A percentile compares a stretch with the other conserved stretches of the same genome.
phyloP scores from a whole-genome alignment of 192 early-diverging fungal species.

The Diversispora epigaea region DNA sequence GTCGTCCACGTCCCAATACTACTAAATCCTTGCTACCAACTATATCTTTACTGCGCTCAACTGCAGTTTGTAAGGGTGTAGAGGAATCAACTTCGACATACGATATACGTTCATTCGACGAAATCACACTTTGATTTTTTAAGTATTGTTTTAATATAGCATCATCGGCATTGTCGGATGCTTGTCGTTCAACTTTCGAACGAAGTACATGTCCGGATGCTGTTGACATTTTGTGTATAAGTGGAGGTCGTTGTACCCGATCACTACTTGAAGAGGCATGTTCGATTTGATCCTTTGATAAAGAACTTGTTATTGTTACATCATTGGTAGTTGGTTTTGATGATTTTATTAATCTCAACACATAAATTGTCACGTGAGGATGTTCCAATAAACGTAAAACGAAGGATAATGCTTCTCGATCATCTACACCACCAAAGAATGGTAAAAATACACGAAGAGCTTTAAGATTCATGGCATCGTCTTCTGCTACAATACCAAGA shows the following conservation, averaged over 20 bases:
- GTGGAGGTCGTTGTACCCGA: not conserved
- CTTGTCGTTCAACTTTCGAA: slow-evolving; percentile 21
- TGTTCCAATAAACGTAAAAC: slow-evolving; percentile 50
- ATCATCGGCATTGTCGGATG: slow-evolving; percentile 7
- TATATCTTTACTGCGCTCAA: slow-evolving; percentile 37
- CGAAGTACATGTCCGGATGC: slow-evolving; percentile 1
- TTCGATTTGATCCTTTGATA: not conserved
- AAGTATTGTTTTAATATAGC: slow-evolving; percentile 4
- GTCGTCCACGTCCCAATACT: slow-evolving; percentile 44
- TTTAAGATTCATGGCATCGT: slow-evolving; percentile 35
- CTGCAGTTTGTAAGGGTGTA: slow-evolving; percentile 43
- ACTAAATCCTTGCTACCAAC: slow-evolving; percentile 51
- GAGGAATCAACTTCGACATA: slow-evolving; percentile 34
- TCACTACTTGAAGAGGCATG: not conserved
- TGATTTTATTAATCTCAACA: slow-evolving; percentile 47
- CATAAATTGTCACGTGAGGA: slow-evolving; percentile 42
- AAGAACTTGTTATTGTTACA: not conserved
- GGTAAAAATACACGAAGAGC: slow-evolving; percentile 56
- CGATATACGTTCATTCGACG: slow-evolving; percentile 35
- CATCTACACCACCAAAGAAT: slow-evolving; percentile 73
- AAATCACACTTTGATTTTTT: slow-evolving; percentile 8
- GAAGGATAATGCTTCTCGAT: slow-evolving; percentile 60
- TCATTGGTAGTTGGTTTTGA: slow-evolving; percentile 11
- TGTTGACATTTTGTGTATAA: slow-evolving; percentile 29
- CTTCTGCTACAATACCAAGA: slow-evolving; percentile 45